Base-by-base conservation (phyloP, 2,329 filamentous ascomycete genomes). In the Aureobasidium sp. region DNA sequence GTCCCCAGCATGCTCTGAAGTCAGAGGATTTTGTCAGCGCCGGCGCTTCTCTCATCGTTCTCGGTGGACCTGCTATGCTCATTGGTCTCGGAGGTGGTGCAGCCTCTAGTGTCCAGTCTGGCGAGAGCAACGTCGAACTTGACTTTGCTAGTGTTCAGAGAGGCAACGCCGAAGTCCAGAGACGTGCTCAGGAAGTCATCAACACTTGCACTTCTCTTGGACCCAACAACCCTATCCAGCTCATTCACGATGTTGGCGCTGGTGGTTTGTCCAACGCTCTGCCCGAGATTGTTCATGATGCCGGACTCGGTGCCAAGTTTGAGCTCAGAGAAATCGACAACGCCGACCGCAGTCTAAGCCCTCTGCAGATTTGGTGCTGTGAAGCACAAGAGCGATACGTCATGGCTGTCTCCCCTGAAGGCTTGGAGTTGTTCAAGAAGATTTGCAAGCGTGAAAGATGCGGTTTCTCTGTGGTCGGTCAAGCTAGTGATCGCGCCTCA, bases 311-410 rank as follows among this genome's bases (percentile, higher is more conserved):
- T 60, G 94, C 92, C 54, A 87, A 84, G 47, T 97, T 99, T 66
- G 93, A 99, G 74, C 81, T 99, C n/a, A 86, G 94, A 64, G 90
- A 97, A 69, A 82, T 99, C 38, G 91, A 96, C 71, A 96, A 84
- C 71, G 89, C 90, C 2, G 94, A 97, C 74, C 84, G 81, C 65
- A 88, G 90, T 70, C 93, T 99, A 88, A 96, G 90, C 69, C 94
- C 94, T 21, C 83, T 99, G 61, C 90, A 97, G 71, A 96, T 99
- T 49, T 97, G 93, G 92, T 96, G 94, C 74, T 95, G 93, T 68
- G 93, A 97, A 73, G 90, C 94, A 0, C 94, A 99, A 72, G 94
- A 99, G 74, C 83, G 94, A 72, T 99, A 99, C 69, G 94, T 99
- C 8, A 78, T 99, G 68, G 86, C 95, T 9, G 85, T 99, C 64